These are phyloP conservation scores for Radiomyces spectabilis DNA, from an alignment of 192 early-diverging fungal genomes.

Conservation along the genomic window DNA sequence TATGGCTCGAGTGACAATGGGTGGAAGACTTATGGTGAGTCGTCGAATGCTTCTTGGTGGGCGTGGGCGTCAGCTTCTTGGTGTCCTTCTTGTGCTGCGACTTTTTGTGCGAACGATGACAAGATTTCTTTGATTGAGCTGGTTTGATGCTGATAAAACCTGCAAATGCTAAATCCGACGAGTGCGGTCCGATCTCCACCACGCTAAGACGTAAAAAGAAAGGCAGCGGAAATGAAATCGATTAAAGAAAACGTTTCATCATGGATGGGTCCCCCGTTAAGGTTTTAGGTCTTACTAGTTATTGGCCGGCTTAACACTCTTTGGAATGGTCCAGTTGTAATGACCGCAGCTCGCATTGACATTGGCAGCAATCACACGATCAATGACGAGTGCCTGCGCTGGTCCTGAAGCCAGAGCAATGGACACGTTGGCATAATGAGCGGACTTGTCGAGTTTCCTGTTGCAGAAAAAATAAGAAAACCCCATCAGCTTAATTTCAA, in stretches of 20 bases:
- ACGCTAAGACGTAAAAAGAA: slow-evolving; percentile 2
- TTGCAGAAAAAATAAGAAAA: not conserved
- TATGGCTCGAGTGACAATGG: too few species aligned
- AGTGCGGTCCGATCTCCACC: slow-evolving; percentile 7
- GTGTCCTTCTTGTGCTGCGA: slow-evolving; percentile 1
- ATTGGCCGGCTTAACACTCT: slow-evolving; percentile 3
- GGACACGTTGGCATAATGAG: not conserved
- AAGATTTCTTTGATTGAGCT: not conserved
- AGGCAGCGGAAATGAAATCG: not conserved
- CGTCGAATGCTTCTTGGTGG: too few species aligned
- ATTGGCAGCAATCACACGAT: slow-evolving; percentile 10
- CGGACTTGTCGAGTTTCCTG: not conserved
- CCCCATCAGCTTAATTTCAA: not conserved
- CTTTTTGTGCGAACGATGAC: not conserved
- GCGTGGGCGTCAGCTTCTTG: too few species aligned
- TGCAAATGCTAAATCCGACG: slow-evolving; percentile 8
- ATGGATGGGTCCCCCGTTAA: not conserved
- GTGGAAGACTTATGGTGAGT: too few species aligned
- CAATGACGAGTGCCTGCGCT: slow-evolving; percentile 7
- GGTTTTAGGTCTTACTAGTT: slow-evolving; percentile 1
- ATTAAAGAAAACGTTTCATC: not conserved
- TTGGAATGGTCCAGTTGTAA: slow-evolving; percentile 12
- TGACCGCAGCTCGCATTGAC: slow-evolving; percentile 3
- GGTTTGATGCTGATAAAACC: not conserved
- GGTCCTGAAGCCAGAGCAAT: slow-evolving; percentile 12